These are phyloP conservation scores for Boletellus deceptivus DNA, from an alignment of 1,284 basidiomycete genomes.

Conservation along the genomic window DNA sequence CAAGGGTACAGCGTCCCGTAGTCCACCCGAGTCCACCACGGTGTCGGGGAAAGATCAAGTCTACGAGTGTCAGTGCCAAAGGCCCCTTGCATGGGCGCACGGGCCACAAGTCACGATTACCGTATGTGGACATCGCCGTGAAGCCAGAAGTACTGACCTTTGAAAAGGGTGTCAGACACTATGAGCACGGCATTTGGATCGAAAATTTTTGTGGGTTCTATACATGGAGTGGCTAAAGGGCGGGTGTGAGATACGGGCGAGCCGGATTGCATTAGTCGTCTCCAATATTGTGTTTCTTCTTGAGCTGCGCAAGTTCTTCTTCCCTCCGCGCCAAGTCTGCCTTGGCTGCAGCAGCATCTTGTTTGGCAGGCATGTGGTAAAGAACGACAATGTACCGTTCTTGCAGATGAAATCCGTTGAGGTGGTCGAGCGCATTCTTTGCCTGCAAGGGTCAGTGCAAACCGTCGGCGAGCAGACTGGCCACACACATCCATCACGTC, in stretches of 20 bases:
- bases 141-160: too few relatives aligned
- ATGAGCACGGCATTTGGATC: too few relatives aligned
- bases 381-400: slow-evolving; percentile 97
- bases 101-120: too few relatives aligned
- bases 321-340: slow-evolving; percentile 91
- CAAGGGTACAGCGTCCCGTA: too few relatives aligned
- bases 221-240: slow-evolving; percentile 1
- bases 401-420: slow-evolving; percentile 98
- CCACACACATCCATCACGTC: slow-evolving; percentile 82
- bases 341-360: slow-evolving; percentile 89
- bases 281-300: slow-evolving; percentile 81
- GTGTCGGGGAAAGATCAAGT: too few relatives aligned
- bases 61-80: too few relatives aligned
- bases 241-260: neutral
- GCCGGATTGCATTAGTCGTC: slow-evolving; percentile 49
- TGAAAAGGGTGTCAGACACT: too few relatives aligned
- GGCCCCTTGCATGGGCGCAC: too few relatives aligned
- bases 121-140: too few relatives aligned
- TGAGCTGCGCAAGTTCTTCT: slow-evolving; percentile 85
- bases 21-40: too few relatives aligned
- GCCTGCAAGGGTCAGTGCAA: slow-evolving; percentile 51
- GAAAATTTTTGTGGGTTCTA: neutral
- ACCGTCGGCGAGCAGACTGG: neutral
- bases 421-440: slow-evolving; percentile 92
- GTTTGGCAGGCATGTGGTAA: slow-evolving; percentile 96